Conservation (phyloP, 2,329 filamentous ascomycete genomes). For the Fusarium avenaceum region DNA sequence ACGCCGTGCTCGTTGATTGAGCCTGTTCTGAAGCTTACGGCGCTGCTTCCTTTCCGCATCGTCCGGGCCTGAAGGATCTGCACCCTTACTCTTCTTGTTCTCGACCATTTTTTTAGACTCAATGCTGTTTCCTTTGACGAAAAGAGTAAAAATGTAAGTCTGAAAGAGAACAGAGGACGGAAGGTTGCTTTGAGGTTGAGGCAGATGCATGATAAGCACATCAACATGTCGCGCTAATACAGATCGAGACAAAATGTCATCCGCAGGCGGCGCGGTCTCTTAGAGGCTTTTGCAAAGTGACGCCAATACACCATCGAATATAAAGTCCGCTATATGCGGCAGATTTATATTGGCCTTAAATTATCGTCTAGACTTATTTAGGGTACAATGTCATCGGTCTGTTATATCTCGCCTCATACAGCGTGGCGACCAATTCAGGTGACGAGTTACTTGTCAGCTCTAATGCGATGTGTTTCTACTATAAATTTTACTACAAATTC, state of each 20-base stretch:
- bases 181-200: neutral
- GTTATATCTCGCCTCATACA: neutral
- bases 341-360: neutral
- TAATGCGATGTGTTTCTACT: neutral
- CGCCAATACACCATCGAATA: neutral
- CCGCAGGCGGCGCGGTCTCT: neutral
- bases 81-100: too few relatives aligned
- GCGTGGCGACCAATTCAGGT: neutral
- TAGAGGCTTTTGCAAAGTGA: neutral
- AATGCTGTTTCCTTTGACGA: accelerated
- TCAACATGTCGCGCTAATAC: conserved; percentile 7
- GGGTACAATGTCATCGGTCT: neutral
- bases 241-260: conserved; percentile 19
- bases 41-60: conserved; percentile 14
- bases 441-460: too few relatives aligned
- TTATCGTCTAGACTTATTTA: neutral
- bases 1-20: conserved; percentile 25
- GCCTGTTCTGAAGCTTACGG: conserved; percentile 18
- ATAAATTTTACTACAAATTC: neutral
- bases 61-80: neutral
- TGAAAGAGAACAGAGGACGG: neutral
- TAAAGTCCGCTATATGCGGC: neutral
- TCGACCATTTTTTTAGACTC: neutral
- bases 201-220: neutral
- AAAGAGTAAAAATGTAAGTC: conserved; percentile 18